These are phyloP conservation scores for Chlamydomonas sphaeroides DNA, from an alignment of 139 green algal species.

Conservation along the genomic window DNA sequence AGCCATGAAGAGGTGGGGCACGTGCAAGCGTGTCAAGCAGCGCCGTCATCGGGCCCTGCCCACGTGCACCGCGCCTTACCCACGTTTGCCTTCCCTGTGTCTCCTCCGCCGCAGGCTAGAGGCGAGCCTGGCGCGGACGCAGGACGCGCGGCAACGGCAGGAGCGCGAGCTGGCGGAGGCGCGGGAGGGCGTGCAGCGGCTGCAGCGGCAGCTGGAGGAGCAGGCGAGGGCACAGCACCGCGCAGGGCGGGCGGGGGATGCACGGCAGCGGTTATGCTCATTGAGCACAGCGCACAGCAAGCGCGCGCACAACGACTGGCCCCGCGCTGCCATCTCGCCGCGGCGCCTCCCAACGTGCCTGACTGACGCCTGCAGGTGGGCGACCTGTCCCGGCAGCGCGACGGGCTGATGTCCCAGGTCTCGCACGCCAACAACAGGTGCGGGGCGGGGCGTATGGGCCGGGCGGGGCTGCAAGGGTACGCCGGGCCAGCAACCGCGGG, in stretches of 20 bases:
- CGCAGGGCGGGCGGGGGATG: too few relatives aligned
- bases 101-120: background rate
- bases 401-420: background rate
- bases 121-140: background rate
- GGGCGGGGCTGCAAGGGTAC: too few relatives aligned
- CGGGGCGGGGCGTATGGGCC: background rate
- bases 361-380: background rate
- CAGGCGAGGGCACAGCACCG: background rate
- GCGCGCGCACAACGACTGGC: too few relatives aligned
- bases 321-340: too few relatives aligned
- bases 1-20: background rate
- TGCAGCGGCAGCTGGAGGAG: constrained; percentile 4
- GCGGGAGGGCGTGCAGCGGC: background rate
- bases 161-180: constrained; percentile 24
- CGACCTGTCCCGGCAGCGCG: background rate
- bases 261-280: too few relatives aligned
- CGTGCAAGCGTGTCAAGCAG: background rate
- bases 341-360: too few relatives aligned
- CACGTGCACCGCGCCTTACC: too few relatives aligned
- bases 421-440: constrained; percentile 23
- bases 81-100: background rate
- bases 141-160: constrained; percentile 2
- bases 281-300: too few relatives aligned
- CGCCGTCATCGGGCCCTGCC: too few relatives aligned
- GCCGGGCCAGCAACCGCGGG: too few relatives aligned